phyloP scores from a whole-genome alignment of 2,329 filamentous ascomycete genomes.

The Phyllosticta ampelicida region DNA sequence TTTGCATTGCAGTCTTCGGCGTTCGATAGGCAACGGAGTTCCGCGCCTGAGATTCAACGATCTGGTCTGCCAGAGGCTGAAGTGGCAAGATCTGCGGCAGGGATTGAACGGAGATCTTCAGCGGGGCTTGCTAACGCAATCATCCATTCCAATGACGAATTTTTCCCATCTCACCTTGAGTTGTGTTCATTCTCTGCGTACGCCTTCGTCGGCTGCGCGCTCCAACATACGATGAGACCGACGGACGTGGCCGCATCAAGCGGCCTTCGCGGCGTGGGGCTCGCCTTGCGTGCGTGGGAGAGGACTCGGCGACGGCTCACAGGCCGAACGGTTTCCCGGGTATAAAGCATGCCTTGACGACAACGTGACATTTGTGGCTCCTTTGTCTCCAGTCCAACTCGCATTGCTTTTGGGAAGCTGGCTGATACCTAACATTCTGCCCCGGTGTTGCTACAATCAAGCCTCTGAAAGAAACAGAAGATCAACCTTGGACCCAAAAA shows the following conservation, averaged over 20 bases:
- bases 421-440: background rate
- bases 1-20: constrained; percentile 2
- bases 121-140: constrained; percentile 3
- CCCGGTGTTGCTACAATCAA: background rate
- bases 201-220: background rate
- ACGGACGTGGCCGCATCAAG: background rate
- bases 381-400: background rate
- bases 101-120: background rate
- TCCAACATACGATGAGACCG: background rate
- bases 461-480: background rate
- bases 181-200: background rate
- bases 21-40: background rate
- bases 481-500: background rate
- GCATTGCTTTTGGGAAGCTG: background rate
- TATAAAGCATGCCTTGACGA: background rate
- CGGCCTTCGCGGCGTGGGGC: background rate
- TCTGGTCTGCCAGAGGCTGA: background rate
- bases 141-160: constrained; percentile 1
- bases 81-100: background rate
- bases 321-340: background rate
- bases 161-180: background rate
- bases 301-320: background rate
- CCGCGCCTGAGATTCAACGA: background rate
- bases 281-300: background rate
- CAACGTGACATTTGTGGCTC: background rate